Conservation (phyloP, 106 monocot genomes). For the Dactylorhiza incarnata region DNA sequence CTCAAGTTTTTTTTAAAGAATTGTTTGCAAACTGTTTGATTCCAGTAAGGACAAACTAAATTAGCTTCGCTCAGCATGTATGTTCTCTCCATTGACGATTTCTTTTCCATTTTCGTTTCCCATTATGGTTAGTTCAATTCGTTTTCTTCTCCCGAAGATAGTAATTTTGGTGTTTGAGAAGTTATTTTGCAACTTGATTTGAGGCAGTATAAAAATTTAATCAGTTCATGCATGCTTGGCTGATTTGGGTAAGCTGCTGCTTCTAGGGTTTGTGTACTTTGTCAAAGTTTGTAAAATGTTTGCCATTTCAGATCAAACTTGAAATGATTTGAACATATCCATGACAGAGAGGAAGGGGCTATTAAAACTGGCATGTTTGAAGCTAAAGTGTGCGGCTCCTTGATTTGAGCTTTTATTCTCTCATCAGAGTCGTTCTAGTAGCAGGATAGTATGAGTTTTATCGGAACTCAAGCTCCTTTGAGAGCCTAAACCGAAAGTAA, state of each 20-base stretch:
- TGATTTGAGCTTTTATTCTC: not conserved
- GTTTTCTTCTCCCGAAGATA: not conserved
- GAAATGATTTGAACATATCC: not conserved
- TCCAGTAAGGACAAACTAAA: not conserved
- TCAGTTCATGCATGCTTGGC: not conserved
- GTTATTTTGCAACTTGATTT: not conserved
- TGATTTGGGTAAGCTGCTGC: not conserved
- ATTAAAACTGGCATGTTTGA: not conserved
- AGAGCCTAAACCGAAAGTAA: too few relatives aligned
- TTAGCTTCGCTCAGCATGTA: not conserved
- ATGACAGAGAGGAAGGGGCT: not conserved
- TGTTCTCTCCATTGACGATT: not conserved
- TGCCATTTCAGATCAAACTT: not conserved
- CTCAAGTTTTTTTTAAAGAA: not conserved
- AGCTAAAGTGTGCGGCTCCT: not conserved
- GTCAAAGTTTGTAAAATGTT: not conserved
- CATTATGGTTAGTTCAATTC: not conserved
- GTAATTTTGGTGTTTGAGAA: not conserved
- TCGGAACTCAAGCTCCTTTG: too few relatives aligned
- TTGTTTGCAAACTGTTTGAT: not conserved
- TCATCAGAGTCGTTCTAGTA: too few relatives aligned
- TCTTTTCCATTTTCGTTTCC: not conserved
- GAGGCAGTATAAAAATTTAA: not conserved
- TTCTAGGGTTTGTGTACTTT: not conserved
- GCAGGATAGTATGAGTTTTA: too few relatives aligned